Evolutionary conservation across 139 green algal species (phyloP), one percentile per base, ranked within the genome.

Genomic region (Haematococcus sp.): DNA sequence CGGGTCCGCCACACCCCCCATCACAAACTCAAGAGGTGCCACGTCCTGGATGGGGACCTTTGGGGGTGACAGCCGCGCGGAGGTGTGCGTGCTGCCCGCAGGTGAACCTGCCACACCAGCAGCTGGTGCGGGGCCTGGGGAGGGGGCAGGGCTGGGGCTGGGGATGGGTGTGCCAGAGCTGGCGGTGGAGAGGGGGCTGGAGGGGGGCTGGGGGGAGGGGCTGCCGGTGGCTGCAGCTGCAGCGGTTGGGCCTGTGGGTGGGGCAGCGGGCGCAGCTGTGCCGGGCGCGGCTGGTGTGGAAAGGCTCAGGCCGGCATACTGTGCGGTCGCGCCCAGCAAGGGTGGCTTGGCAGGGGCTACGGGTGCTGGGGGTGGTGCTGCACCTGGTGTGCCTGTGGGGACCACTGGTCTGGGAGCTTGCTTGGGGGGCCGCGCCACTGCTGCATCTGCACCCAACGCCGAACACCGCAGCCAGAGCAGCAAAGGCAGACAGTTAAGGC

Each of bases 1-100:
- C 17, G 58, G 17, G 25, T 65, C 58, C 4, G 30, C 7, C n/a
- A 65, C 28, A 22, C 58, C 58, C 17, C 30, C 25, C 23, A 65
- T 28, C 58, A 65, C 58, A 34, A 65, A 65, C 11, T 65, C 58
- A 28, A 65, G 58, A 35, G 58, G 58, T 3, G 58, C n/a, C 40
- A 49, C 40, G 40, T 49, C 40, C 11, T 49, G 40, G 40, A 49
- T 49, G 40, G 40, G 40, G 7, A 49, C 40, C 40, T 49, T 49
- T 7, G 40, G 40, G 11, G 40, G 40, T 49, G 40, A 49, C 40
- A 49, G 40, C 40, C 40, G 40, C 40, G 11, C 40, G 7, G 40
- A 49, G 40, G 40, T 11, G 40, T 49, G 40, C 11, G 40, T 11
- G 11, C 40, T 49, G 40, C 40, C 40, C 11, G 40, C 40, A 19